Conservation (phyloP, 1,139 yeast species). For the Lodderomyces oxycetoniae region DNA sequence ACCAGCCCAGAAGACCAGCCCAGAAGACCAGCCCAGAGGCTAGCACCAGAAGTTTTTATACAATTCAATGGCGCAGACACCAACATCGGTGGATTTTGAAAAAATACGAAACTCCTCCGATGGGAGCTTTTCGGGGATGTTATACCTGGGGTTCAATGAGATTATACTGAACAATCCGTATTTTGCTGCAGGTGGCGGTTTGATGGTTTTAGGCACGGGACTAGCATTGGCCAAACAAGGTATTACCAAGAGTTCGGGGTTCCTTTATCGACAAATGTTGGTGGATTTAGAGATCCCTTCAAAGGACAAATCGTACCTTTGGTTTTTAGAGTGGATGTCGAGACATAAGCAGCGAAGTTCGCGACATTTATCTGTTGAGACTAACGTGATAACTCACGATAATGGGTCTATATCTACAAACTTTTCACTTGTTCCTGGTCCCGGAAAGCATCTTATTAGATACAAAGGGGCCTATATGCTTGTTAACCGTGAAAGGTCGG, state of each 20-base stretch:
- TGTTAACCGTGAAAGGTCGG: slow-evolving; percentile 86
- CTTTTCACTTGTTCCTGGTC: slow-evolving; percentile 94
- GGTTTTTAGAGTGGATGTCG: slow-evolving; percentile 98
- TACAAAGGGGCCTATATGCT: slow-evolving; percentile 87
- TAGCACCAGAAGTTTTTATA: no score
- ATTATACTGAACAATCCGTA: slow-evolving; percentile 76
- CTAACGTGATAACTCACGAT: slow-evolving; percentile 82
- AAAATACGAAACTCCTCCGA: slow-evolving; percentile 35
- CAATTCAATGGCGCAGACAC: slow-evolving; percentile 13
- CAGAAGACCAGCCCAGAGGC: no score
- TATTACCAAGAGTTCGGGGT: slow-evolving; percentile 54
- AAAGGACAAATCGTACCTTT: slow-evolving; percentile 85
- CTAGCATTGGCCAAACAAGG: slow-evolving; percentile 77
- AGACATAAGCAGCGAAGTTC: slow-evolving; percentile 67
- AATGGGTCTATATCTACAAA: slow-evolving; percentile 88
- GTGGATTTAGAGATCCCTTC: slow-evolving; percentile 93
- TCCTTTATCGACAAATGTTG: slow-evolving; percentile 75
- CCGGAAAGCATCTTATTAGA: slow-evolving; percentile 84
- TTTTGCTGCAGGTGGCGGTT: slow-evolving; percentile 96
- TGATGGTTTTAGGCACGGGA: slow-evolving; percentile 88
- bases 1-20: neutral
- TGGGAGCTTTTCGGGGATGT: slow-evolving; percentile 34
- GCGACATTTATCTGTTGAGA: slow-evolving; percentile 86
- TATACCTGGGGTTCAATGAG: slow-evolving; percentile 41
- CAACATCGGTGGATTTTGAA: slow-evolving; percentile 28